These are phyloP conservation scores for Xylaria sp. DNA, from an alignment of 2,329 filamentous ascomycete species.

Conservation along the genomic window DNA sequence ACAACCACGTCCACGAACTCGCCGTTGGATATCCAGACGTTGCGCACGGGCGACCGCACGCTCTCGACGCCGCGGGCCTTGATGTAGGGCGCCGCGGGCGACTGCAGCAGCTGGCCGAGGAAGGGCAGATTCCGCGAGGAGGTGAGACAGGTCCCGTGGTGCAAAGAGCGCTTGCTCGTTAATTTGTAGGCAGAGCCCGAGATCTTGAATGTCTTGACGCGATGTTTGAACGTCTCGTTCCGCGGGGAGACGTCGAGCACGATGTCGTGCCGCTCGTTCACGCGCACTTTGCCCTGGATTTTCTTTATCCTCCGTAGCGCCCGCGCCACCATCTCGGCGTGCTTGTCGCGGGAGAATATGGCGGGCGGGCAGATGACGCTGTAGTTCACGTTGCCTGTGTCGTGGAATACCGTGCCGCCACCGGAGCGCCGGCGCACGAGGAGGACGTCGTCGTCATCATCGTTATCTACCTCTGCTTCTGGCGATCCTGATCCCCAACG, in stretches of 20 bases:
- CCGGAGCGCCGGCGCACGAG: slow-evolving; percentile 88
- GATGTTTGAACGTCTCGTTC: slow-evolving; percentile 68
- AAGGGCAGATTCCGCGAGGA: slow-evolving; percentile 76
- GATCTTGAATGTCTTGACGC: slow-evolving; percentile 74
- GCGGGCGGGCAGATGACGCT: slow-evolving; percentile 85
- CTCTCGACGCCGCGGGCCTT: slow-evolving; percentile 89
- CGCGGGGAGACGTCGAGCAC: slow-evolving; percentile 58
- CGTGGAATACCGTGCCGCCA: slow-evolving; percentile 94
- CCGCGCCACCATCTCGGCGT: slow-evolving; percentile 93
- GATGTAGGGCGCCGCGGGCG: slow-evolving; percentile 81
- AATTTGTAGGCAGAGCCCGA: slow-evolving; percentile 97
- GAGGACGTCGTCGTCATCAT: slow-evolving; percentile 53
- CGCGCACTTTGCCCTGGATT: slow-evolving; percentile 65
- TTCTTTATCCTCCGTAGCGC: slow-evolving; percentile 72
- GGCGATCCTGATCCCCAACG: slow-evolving; percentile 29
- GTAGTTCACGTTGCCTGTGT: slow-evolving; percentile 93
- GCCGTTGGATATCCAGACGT: slow-evolving; percentile 69
- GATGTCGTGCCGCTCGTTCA: slow-evolving; percentile 94
- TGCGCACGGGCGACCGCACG: slow-evolving; percentile 84
- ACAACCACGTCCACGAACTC: slow-evolving; percentile 68
- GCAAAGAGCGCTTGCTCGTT: slow-evolving; percentile 80
- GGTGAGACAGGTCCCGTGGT: slow-evolving; percentile 92
- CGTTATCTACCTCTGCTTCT: slow-evolving; percentile 28
- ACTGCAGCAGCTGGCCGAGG: slow-evolving; percentile 77
- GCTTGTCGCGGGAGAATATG: slow-evolving; percentile 82